These are phyloP conservation scores for Fistulifera solaris DNA, from an alignment of 108 stramenopile genomes.

Conservation along the genomic window DNA sequence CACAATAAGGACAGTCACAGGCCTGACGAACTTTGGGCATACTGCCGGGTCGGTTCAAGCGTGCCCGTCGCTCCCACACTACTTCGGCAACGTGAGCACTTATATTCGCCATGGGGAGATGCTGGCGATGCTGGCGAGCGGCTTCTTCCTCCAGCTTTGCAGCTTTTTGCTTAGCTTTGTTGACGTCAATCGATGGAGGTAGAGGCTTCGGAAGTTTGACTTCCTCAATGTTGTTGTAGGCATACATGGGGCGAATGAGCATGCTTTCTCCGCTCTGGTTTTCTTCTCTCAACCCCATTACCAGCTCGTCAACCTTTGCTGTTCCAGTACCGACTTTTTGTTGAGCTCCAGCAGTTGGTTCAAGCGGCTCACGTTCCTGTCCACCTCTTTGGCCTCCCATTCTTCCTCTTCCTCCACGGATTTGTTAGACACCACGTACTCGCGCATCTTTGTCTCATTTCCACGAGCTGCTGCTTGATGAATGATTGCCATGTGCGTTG, in stretches of 20 bases:
- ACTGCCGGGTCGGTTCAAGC: conserved; percentile 4
- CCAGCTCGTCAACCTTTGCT: conserved; percentile 4
- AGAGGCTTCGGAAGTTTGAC: conserved; percentile 2
- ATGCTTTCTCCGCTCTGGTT: not conserved
- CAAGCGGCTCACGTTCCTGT: not conserved
- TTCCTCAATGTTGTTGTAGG: not conserved
- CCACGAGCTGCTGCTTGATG: conserved; percentile 8
- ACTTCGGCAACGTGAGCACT: conserved; percentile 4
- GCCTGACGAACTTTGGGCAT: conserved; percentile 1
- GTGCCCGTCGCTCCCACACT: conserved; percentile 3
- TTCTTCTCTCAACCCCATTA: conserved; percentile 7
- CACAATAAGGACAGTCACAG: conserved; percentile 10
- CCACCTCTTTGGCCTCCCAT: not conserved
- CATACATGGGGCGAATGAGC: conserved; percentile 9
- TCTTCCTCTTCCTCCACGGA: conserved; percentile 3
- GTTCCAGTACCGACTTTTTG: conserved; percentile 4
- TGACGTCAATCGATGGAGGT: conserved; percentile 1
- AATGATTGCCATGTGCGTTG: conserved; percentile 10
- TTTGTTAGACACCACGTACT: conserved; percentile 6
- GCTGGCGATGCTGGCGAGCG: not conserved
- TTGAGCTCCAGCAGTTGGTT: conserved; percentile 3
- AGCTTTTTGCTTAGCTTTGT: conserved; percentile 1
- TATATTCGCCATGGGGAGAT: conserved; percentile 1
- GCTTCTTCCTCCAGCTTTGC: not conserved
- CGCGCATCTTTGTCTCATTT: not conserved